phyloP scores from a whole-genome alignment of 2,329 filamentous ascomycete species.

The Lomentospora prolificans region DNA sequence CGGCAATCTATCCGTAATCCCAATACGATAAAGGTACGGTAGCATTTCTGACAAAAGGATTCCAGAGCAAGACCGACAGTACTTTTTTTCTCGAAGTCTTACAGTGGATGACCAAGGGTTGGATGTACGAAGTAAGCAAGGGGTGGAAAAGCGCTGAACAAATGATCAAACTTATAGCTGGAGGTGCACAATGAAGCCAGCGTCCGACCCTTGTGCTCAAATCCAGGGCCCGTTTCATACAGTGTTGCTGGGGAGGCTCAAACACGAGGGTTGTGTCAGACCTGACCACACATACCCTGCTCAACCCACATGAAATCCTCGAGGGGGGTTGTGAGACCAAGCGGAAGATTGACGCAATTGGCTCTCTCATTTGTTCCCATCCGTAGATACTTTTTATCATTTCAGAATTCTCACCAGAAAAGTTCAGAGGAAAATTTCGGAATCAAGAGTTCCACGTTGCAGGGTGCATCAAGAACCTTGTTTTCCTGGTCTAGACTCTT shows the following conservation, averaged over 20 bases:
- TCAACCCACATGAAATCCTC: background rate
- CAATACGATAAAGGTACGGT: no score
- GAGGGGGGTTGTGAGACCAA: background rate
- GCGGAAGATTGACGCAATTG: background rate
- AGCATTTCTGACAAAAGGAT: no score
- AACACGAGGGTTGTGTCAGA: slow-evolving; percentile 1
- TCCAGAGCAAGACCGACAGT: no score
- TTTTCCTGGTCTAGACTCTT: slow-evolving; percentile 5
- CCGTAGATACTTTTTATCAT: background rate
- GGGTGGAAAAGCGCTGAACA: no score
- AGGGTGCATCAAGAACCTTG: background rate
- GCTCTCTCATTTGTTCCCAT: no score
- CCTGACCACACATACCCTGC: background rate
- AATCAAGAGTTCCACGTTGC: background rate
- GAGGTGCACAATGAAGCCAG: no score
- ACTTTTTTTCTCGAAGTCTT: no score
- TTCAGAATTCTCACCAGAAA: background rate
- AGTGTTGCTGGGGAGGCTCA: background rate
- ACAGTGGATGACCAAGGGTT: no score
- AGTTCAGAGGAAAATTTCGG: background rate
- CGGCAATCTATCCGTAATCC: no score
- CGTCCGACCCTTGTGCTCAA: no score
- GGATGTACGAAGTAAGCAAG: no score
- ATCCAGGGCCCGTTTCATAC: background rate
- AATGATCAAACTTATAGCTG: no score